Evolutionary conservation across 257 asterid species (phyloP).

Genomic region (Lantana camara): DNA sequence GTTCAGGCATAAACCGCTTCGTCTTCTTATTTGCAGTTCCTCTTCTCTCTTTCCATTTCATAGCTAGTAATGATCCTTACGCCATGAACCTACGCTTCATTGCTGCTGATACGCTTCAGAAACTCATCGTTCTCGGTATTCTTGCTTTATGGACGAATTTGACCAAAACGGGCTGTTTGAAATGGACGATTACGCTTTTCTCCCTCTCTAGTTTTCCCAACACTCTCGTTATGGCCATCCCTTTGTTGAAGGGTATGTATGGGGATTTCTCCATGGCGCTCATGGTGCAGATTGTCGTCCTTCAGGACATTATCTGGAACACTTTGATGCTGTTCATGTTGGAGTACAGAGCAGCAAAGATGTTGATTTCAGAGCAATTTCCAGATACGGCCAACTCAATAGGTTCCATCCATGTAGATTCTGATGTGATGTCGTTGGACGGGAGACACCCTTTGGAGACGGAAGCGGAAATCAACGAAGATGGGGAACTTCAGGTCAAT

Average conservation of each 20-base stretch:
- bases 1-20: conserved; percentile 92
- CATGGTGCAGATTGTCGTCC: conserved; percentile 93
- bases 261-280: conserved; percentile 66
- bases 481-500: conserved; percentile 80
- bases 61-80: conserved; percentile 75
- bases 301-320: conserved; percentile 92
- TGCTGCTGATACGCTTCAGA: conserved; percentile 85
- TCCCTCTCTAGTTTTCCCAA: conserved; percentile 86
- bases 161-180: conserved; percentile 60
- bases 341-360: conserved; percentile 74
- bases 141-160: conserved; percentile 61
- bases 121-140: conserved; percentile 58
- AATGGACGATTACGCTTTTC: conserved; percentile 89
- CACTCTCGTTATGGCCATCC: conserved; percentile 95
- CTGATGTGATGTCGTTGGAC: conserved; percentile 80
- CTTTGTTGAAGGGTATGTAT: conserved; percentile 83
- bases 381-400: conserved; percentile 86
- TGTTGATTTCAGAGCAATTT: conserved; percentile 83
- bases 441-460: conserved; percentile 80
- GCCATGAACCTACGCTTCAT: conserved; percentile 81
- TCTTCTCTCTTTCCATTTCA: conserved; percentile 84
- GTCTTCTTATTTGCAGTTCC: conserved; percentile 94
- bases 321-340: conserved; percentile 89
- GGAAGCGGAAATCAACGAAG: conserved; percentile 70
- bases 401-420: conserved; percentile 83